These are phyloP conservation scores for Acanthamoeba royreba DNA, from an alignment of 208 protist genomes.

Conservation along the genomic window DNA sequence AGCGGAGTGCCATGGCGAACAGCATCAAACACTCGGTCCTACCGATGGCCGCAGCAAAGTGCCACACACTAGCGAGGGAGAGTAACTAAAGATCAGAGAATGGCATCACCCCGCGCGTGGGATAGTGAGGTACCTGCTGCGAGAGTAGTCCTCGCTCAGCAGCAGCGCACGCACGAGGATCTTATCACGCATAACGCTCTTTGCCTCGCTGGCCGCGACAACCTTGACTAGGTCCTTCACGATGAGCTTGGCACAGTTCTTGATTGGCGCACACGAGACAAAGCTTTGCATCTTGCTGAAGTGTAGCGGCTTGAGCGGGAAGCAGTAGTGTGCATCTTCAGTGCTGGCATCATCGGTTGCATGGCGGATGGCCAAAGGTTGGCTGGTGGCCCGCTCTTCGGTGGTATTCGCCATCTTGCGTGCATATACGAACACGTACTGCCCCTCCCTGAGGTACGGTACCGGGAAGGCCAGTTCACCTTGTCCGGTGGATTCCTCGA, in stretches of 20 bases:
- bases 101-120: too few relatives aligned
- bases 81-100: background rate
- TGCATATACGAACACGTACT: background rate
- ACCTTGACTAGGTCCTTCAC: background rate
- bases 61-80: background rate
- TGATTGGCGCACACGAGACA: background rate
- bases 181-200: background rate
- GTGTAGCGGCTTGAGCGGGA: background rate
- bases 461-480: background rate
- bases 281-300: background rate
- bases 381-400: background rate
- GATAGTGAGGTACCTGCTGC: background rate
- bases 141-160: background rate
- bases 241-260: background rate
- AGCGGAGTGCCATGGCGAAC: background rate
- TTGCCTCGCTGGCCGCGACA: background rate
- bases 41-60: background rate
- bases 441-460: background rate
- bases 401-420: background rate
- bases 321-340: background rate
- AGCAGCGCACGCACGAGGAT: background rate
- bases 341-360: background rate
- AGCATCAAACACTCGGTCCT: background rate
- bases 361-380: background rate
- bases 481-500: background rate